These are phyloP conservation scores for Torrubiella hemipterigena DNA, from an alignment of 2,329 filamentous ascomycete genomes.

Conservation along the genomic window DNA sequence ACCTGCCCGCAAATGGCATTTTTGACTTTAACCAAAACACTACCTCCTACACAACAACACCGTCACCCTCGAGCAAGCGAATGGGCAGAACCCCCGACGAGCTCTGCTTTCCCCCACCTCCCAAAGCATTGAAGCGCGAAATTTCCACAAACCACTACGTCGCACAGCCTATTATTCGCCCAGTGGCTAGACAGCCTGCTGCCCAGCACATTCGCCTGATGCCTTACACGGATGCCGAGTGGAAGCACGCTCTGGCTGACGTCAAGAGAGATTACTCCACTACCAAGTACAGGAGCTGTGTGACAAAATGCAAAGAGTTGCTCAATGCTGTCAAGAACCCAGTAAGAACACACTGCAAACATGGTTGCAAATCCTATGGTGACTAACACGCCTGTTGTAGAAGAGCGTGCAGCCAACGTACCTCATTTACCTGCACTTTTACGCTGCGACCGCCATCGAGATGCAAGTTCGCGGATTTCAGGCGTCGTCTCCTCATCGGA, in stretches of 20 bases:
- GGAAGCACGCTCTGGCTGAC: slow-evolving; percentile 37
- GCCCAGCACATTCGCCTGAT: slow-evolving; percentile 15
- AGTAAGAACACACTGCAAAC: slow-evolving; percentile 18
- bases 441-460: slow-evolving; percentile 48
- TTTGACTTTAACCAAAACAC: too few species aligned
- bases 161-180: too few species aligned
- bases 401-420: slow-evolving; percentile 37
- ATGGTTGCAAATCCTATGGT: background rate
- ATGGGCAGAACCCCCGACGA: too few species aligned
- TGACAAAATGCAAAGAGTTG: slow-evolving; percentile 39
- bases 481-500: slow-evolving; percentile 31
- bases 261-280: slow-evolving; percentile 41
- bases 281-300: slow-evolving; percentile 40
- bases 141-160: too few species aligned
- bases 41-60: too few species aligned
- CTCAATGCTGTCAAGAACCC: slow-evolving; percentile 33
- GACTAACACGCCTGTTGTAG: slow-evolving; percentile 5
- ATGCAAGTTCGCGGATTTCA: slow-evolving; percentile 39
- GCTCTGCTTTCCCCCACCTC: too few species aligned
- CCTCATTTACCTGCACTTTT: slow-evolving; percentile 48
- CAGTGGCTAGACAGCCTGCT: slow-evolving; percentile 6
- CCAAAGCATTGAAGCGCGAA: too few species aligned
- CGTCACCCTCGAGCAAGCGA: too few species aligned
- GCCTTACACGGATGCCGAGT: slow-evolving; percentile 34
- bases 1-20: too few species aligned